These are phyloP conservation scores for Cyberlindnera lachancei DNA, from an alignment of 805 yeast genomes.

Conservation along the genomic window DNA sequence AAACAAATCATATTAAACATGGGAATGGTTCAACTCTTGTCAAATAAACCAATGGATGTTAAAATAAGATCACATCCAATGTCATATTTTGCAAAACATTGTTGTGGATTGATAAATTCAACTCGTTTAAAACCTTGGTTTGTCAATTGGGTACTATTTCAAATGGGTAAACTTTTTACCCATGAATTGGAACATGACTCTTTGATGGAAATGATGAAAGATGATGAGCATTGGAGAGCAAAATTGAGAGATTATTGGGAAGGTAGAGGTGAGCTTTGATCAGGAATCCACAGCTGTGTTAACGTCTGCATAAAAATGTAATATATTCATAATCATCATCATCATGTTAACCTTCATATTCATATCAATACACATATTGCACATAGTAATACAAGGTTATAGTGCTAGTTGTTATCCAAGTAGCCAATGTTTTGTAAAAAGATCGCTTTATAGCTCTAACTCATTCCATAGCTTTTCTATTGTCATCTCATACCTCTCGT, in stretches of 20 bases:
- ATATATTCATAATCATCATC: too few species aligned
- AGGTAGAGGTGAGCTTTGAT: constrained; percentile 10
- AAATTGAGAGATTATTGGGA: constrained; percentile 24
- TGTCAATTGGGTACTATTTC: constrained; percentile 9
- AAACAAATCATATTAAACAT: constrained; percentile 6
- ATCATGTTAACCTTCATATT: too few species aligned
- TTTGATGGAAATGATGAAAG: constrained; percentile 20
- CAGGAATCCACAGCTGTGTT: too few species aligned
- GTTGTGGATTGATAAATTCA: constrained; percentile 10
- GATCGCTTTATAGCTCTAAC: constrained; percentile 23
- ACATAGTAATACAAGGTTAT: too few species aligned
- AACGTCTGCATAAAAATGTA: too few species aligned
- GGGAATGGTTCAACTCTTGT: constrained; percentile 6
- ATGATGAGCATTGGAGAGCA: constrained; percentile 15
- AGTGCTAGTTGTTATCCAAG: too few species aligned
- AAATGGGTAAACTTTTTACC: constrained; percentile 18
- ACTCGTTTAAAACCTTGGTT: constrained; percentile 8
- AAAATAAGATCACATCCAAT: constrained; percentile 10
- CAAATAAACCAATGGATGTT: constrained; percentile 10
- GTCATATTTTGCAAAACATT: constrained; percentile 17
- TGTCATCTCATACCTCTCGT: constrained; percentile 19
- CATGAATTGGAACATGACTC: constrained; percentile 20
- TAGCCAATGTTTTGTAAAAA: too few species aligned
- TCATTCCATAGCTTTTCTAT: constrained; percentile 25
- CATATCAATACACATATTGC: too few species aligned